Base-by-base conservation (phyloP, 768 basidiomycete genomes). In the Butyriboletus loyo region DNA sequence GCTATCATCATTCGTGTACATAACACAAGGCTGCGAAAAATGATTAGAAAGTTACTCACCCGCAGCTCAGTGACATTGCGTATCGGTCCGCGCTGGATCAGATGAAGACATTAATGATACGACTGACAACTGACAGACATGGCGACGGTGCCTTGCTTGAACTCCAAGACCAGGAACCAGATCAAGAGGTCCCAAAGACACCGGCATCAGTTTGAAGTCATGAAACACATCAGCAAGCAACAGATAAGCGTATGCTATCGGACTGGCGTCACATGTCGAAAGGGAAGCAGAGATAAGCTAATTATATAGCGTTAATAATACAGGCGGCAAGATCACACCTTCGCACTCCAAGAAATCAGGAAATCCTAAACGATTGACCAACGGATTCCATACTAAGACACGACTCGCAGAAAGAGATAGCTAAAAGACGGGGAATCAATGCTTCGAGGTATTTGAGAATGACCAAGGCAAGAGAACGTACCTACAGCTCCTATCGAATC, bases 271-370 rank as follows among this genome's bases (percentile, higher is more conserved):
- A 14, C 30, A 30, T 19, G 31, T 15, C 15, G 30, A 49, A 13
- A 1, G n/a, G 7, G 13, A 19, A 24, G 32, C 3, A 28, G 7
- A 41, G 25, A 41, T 46, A 40, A 50, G 54, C 32, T 31, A 38
- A 30, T 19, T 51, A 55, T 38, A 49, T 59, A 52, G 21, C 28
- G 41, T 63, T 58, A 52, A 64, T 56, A 43, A 59, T 66, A 64
- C 64, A 68, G 30, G 43, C 31, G 15, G 32, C 15, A 19, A 59
- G 21, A 41, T 36, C 50, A 42, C 22, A 41, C 31, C 17, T 19
- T 11, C 15, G 1, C 41, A 21, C 17, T 41, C 44, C 31, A 30
- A 31, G 7, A 21, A 46, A 10, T 36, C 24, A 19, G 10, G 14
- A 34, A 48, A 31, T 50, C 19, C 37, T 43, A 4, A 35, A 28